Percentiles rank a stretch among this genome's conserved stretches.
These are phyloP conservation scores for Delonix regia DNA, from an alignment of 306 rosid genomes.

Conservation along the genomic window DNA sequence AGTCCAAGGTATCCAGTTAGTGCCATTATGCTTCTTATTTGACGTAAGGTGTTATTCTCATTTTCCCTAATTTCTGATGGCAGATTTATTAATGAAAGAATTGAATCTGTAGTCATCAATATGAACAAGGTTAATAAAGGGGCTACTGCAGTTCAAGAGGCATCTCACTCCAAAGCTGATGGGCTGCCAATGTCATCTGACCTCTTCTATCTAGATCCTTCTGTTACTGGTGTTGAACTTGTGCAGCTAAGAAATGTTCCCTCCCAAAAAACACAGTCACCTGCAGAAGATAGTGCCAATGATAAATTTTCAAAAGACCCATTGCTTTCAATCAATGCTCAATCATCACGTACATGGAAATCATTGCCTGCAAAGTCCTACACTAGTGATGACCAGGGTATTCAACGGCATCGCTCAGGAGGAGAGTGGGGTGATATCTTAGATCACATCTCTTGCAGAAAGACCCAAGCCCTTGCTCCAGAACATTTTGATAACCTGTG, in stretches of 20 bases:
- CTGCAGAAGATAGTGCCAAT: conserved; percentile 41
- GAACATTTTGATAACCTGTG: conserved; percentile 94
- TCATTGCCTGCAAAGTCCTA: conserved; percentile 57
- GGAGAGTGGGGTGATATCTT: conserved; percentile 96
- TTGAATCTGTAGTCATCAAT: conserved; percentile 74
- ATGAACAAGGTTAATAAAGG: conserved; percentile 67
- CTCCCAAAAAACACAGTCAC: conserved; percentile 48
- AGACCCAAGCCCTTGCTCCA: conserved; percentile 92
- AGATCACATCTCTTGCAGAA: conserved; percentile 82
- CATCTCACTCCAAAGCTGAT: conserved; percentile 56
- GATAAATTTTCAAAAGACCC: conserved; percentile 76
- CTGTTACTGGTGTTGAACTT: conserved; percentile 91
- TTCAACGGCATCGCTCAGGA: conserved; percentile 56
- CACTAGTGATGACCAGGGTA: conserved; percentile 49
- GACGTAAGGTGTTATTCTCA: conserved; percentile 34
- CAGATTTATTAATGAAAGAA: conserved; percentile 95
- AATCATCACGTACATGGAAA: conserved; percentile 76
- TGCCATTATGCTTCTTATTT: conserved; percentile 33
- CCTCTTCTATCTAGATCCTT: conserved; percentile 76
- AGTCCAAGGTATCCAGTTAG: conserved; percentile 70
- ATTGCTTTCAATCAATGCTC: conserved; percentile 74
- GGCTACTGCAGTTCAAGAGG: conserved; percentile 44
- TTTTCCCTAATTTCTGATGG: conserved; percentile 43
- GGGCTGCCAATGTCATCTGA: conserved; percentile 61
- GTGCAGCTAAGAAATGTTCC: conserved; percentile 70